Conservation (phyloP, 2,329 filamentous ascomycete genomes). For the Xylariaceae sp. region DNA sequence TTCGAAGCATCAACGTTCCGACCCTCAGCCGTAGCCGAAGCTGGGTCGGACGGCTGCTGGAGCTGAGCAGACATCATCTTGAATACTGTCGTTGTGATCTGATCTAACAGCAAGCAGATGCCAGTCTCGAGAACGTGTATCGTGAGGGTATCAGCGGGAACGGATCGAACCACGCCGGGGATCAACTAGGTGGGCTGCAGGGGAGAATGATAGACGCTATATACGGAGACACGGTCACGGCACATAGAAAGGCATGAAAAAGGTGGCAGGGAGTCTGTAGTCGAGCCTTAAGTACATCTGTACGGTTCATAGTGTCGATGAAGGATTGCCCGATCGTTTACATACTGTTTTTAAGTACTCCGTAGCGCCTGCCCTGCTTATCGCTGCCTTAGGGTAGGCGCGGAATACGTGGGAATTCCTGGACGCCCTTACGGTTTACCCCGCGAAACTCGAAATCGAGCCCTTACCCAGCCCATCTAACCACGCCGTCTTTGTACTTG, state of each 20-base stretch:
- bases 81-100: neutral
- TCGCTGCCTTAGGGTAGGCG: neutral
- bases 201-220: neutral
- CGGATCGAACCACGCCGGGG: neutral
- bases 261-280: too few species aligned
- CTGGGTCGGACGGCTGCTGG: constrained; percentile 13
- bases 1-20: neutral
- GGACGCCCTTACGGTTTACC: neutral
- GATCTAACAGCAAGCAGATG: neutral
- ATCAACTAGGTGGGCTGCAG: neutral
- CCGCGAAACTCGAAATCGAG: neutral
- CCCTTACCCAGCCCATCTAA: neutral
- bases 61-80: constrained; percentile 23
- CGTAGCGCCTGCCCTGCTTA: neutral
- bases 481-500: neutral
- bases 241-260: neutral
- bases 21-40: neutral
- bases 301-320: neutral
- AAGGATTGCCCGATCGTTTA: neutral
- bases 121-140: neutral
- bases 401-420: too few species aligned
- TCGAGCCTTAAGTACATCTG: neutral
- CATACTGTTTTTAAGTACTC: neutral
- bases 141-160: neutral
- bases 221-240: neutral